Evolutionary conservation across 2,329 filamentous ascomycete species (phyloP).

Genomic region (Colletotrichum lindemuthianum): DNA sequence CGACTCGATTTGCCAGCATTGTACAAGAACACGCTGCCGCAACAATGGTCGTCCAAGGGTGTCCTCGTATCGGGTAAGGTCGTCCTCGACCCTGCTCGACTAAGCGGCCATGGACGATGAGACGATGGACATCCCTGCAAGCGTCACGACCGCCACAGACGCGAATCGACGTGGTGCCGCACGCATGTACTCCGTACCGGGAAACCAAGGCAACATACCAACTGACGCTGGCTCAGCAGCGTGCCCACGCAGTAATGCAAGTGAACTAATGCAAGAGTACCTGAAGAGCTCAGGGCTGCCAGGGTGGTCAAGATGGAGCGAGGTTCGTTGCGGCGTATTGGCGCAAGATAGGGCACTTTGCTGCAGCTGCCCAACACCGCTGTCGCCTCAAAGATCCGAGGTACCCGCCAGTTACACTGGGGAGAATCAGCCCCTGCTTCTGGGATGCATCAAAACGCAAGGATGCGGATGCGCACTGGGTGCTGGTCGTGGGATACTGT

Average conservation of each 20-base stretch:
- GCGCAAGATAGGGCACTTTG: conserved; percentile 27
- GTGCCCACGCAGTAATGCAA: neutral
- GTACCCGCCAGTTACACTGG: conserved; percentile 32
- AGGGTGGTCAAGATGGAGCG: too few relatives aligned
- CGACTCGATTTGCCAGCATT: neutral
- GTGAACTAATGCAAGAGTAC: conserved; percentile 19
- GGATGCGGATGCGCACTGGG: conserved; percentile 18
- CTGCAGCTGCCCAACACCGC: conserved; percentile 12
- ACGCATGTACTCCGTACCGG: neutral
- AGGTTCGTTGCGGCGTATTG: too few relatives aligned
- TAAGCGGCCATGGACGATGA: conserved; percentile 20
- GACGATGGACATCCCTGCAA: conserved; percentile 31
- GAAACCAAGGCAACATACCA: too few relatives aligned
- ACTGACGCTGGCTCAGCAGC: too few relatives aligned
- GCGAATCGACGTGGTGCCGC: conserved; percentile 27
- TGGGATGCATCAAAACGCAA: conserved; percentile 25
- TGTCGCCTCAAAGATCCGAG: conserved; percentile 33
- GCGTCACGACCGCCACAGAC: conserved; percentile 24
- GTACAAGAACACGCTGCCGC: conserved; percentile 1
- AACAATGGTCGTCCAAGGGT: conserved; percentile 19
- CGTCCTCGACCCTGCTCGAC: conserved; percentile 9
- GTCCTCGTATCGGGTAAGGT: conserved; percentile 21
- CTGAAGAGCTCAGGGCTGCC: neutral
- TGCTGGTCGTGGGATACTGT: conserved; percentile 26
- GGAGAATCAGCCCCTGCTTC: conserved; percentile 28